Evolutionary conservation across 2,329 filamentous ascomycete genomes (phyloP).

Genomic region (Bisporella sp.): DNA sequence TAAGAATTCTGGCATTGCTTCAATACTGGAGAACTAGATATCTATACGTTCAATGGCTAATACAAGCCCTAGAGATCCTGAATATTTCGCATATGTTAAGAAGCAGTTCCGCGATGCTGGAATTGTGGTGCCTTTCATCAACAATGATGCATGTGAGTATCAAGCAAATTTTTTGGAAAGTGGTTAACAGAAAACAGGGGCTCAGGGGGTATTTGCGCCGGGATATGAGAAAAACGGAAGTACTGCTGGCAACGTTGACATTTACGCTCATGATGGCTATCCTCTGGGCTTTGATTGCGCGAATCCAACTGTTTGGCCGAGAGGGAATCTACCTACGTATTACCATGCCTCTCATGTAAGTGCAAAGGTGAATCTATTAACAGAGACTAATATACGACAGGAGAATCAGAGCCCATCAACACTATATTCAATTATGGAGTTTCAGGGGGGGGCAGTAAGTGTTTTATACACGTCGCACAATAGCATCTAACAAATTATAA

Average conservation of each 20-base stretch:
- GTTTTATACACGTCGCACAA: too few species aligned
- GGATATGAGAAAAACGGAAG: constrained; percentile 20
- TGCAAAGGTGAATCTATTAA: too few species aligned
- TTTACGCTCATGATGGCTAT: constrained; percentile 35
- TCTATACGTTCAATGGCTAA: constrained; percentile 47
- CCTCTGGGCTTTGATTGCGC: constrained; percentile 40
- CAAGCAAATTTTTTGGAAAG: not conserved
- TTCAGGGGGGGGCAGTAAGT: constrained; percentile 50
- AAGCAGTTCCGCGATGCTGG: constrained; percentile 61
- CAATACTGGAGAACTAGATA: constrained; percentile 25
- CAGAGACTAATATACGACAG: too few species aligned
- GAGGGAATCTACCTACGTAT: constrained; percentile 45
- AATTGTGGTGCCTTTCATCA: constrained; percentile 68
- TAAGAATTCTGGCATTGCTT: too few species aligned
- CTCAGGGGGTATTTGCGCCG: constrained; percentile 22
- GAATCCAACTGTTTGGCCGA: constrained; percentile 49
- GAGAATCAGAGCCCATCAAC: constrained; percentile 52
- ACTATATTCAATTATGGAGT: constrained; percentile 55
- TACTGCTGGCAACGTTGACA: constrained; percentile 24
- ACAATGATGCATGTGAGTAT: constrained; percentile 54
- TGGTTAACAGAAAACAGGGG: constrained; percentile 10
- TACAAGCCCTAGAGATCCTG: constrained; percentile 32
- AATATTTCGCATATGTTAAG: constrained; percentile 65
- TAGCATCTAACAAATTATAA: too few species aligned
- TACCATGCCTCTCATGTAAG: constrained; percentile 46